A percentile compares a stretch with the other conserved stretches of the same genome.
Evolutionary conservation across 495 filamentous ascomycete species (phyloP).

Genomic region (Rusavskia elegans): DNA sequence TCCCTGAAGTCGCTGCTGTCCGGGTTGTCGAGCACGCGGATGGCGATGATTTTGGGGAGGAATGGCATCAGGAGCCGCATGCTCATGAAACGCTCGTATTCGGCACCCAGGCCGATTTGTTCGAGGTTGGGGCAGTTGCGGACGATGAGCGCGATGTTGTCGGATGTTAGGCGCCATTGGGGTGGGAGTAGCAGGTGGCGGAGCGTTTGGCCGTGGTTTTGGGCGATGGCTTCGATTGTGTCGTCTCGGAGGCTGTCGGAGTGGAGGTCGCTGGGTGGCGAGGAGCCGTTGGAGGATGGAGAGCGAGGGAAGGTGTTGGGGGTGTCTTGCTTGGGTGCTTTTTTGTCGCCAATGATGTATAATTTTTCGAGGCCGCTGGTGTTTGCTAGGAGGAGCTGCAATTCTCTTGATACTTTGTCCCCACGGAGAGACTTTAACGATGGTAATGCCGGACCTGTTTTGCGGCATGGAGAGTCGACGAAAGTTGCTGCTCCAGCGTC

Average conservation of each 20-base stretch:
- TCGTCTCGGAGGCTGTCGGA: conserved; percentile 23
- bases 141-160: conserved; percentile 33
- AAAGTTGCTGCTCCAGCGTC: conserved; percentile 32
- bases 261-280: conserved; percentile 1
- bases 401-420: conserved; percentile 25
- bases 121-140: conserved; percentile 41
- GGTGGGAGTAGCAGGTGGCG: conserved; percentile 41
- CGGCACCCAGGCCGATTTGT: conserved; percentile 36
- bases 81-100: conserved; percentile 26
- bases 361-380: conserved; percentile 27
- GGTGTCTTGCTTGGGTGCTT: conserved; percentile 8
- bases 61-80: conserved; percentile 31
- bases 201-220: conserved; percentile 34
- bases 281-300: conserved; percentile 10
- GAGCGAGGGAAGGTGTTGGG: neutral
- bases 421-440: conserved; percentile 25
- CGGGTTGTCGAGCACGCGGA: conserved; percentile 23
- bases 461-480: conserved; percentile 36
- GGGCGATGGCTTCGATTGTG: conserved; percentile 27
- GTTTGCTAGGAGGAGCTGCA: conserved; percentile 22
- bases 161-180: conserved; percentile 34
- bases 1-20: conserved; percentile 7
- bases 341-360: conserved; percentile 27
- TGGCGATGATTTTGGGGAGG: conserved; percentile 26
- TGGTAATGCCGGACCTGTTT: conserved; percentile 10